Base-by-base conservation (phyloP, 139 green algal species). In the Ettlia oleoabundans region DNA sequence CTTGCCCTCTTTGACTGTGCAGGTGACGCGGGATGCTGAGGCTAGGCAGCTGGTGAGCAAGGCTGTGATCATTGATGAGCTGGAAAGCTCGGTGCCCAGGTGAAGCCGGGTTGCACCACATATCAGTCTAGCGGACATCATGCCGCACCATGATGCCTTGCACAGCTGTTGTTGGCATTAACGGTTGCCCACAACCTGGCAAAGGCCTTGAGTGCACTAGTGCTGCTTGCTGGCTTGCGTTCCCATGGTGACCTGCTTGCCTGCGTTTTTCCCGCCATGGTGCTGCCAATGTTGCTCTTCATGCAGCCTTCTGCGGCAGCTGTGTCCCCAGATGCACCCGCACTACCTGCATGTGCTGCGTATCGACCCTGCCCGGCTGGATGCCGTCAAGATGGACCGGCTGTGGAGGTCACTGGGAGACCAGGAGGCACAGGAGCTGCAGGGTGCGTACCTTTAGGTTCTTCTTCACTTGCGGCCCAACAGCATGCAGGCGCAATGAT, bases 291-390 rank as follows among this genome's bases (percentile, higher is more conserved):
- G n/a, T n/a, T 13, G 21, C 37, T 47, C 37, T 24, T 40, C 42
- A n/a, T 55, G 70, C 43, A 78, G 70, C n/a, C 70, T 78, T 42
- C 70, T 78, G 41, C 70, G 32, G 30, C 32, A 32, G 24, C 43
- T 78, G 70, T 78, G 47, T n/a, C 70, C 70, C 0, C 43, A 21
- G 18, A 78, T 78, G 70, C 70, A 78, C 75, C 58, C 81, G 4
- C 40, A 4, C 32, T 82, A 52, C 81, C 19, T 86, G 32, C 81
- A 86, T 40, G 71, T 67, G 18, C 81, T 58, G 81, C 30, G n/a
- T n/a, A 72, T 86, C 47, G 40, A 86, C 51, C 71, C 81, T 37
- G 58, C 32, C 37, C 58, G 30, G n/a, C 71, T 86, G n/a, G 81
- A 86, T 26, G 30, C 40, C 7, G 75, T 86, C 51, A 5, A 32